phyloP scores from a whole-genome alignment of 352 stramenopile genomes.

The Phytophthora litchii region DNA sequence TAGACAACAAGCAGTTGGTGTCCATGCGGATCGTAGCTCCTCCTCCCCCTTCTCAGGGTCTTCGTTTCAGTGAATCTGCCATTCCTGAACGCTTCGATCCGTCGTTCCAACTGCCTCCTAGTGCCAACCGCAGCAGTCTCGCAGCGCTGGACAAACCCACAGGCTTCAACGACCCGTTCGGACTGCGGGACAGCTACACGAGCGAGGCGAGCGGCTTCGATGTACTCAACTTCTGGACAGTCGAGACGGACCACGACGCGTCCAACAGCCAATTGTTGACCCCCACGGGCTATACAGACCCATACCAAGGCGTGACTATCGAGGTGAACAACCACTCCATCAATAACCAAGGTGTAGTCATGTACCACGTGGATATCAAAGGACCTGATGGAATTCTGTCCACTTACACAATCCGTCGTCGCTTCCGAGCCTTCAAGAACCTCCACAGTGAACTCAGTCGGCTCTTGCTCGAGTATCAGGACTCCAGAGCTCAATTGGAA shows the following conservation, averaged over 20 bases:
- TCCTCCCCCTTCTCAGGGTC: conserved; percentile 17
- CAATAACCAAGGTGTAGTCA: conserved; percentile 80
- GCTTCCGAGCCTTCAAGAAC: conserved; percentile 83
- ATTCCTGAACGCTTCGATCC: conserved; percentile 53
- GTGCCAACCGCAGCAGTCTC: conserved; percentile 64
- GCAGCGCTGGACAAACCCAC: conserved; percentile 50
- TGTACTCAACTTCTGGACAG: conserved; percentile 58
- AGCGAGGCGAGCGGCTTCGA: conserved; percentile 74
- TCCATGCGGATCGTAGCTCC: conserved; percentile 37
- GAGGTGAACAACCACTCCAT: conserved; percentile 78
- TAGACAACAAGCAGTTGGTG: conserved; percentile 3
- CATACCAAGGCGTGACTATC: conserved; percentile 74
- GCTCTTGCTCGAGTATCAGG: conserved; percentile 61
- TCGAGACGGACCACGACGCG: conserved; percentile 50
- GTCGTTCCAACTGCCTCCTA: conserved; percentile 47
- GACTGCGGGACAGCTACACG: conserved; percentile 56
- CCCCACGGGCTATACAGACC: conserved; percentile 41
- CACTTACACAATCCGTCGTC: conserved; percentile 86
- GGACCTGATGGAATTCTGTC: conserved; percentile 73
- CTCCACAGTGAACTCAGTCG: conserved; percentile 69
- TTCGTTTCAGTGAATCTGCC: conserved; percentile 61
- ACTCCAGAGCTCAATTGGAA: conserved; percentile 33
- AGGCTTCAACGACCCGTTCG: conserved; percentile 28
- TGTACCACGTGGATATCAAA: conserved; percentile 91
- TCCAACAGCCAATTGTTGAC: conserved; percentile 42